Evolutionary conservation across 768 basidiomycete genomes (phyloP), one percentile per base, ranked within the genome.

Genomic region (Candolleomyces efflorescens): DNA sequence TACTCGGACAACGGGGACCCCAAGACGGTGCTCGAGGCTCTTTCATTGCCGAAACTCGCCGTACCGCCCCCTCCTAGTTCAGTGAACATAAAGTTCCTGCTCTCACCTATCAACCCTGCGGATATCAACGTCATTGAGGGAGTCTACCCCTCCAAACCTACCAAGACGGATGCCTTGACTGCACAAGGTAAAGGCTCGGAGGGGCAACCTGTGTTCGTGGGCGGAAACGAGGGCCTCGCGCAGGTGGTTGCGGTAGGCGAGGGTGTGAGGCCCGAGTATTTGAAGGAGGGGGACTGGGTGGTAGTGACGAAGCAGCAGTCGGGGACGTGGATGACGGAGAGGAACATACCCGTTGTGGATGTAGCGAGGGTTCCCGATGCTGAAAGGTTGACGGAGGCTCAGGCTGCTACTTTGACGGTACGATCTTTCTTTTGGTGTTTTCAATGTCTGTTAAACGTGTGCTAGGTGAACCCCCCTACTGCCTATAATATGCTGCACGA

Each of bases 91-190:
- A 79, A 77, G 60, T 83, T 88, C 67, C 73, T 88, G 12, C 78
- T 90, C 20, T 78, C 89, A 5, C 88, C 91, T 9, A 82, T 93
- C 57, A 92, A 93, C 67, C 91, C 90, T 3, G 84, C 91, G 15
- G 92, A 93, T 60, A 69, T 90, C 67, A 92, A 92, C 59, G 86
- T 88, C 55, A 78, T 92, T 37, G 85, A 92, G 67, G 91, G 91
- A 15, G 82, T 89, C n/a, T 93, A 92, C 65, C 92, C 92, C 0
- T 67, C 80, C 9, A 84, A 82, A 59, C 87, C 89, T 0, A 66
- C 62, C 6, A 72, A 69, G 24, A 66, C 68, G 12, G 66, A 75
- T 12, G 68, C 73, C 53, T 61, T 82, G 53, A 65, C 70, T 13
- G 37, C 62, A 4, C 67, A 71, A 3, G 75, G 70, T 0, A 60